phyloP scores from a whole-genome alignment of 805 yeast species.

The Lachancea lanzarotensis region DNA sequence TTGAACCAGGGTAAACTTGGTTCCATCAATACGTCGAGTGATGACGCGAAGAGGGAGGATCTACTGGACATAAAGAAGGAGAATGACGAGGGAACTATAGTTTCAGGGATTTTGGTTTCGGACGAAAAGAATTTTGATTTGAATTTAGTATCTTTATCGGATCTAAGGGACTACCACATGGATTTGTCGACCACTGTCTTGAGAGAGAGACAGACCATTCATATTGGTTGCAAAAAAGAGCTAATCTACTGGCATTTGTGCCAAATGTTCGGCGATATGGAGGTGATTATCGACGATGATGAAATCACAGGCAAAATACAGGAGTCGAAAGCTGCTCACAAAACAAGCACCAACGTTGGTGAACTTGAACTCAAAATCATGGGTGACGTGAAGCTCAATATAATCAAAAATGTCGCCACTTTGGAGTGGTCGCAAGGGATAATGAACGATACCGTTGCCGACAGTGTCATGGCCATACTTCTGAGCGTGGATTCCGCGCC shows the following conservation, averaged over 20 bases:
- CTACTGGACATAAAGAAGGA: constrained; percentile 34
- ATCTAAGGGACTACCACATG: constrained; percentile 75
- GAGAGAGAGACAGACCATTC: constrained; percentile 71
- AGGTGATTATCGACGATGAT: constrained; percentile 54
- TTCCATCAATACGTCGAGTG: too few relatives aligned
- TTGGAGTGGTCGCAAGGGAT: constrained; percentile 90
- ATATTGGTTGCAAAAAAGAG: constrained; percentile 73
- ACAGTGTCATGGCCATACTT: constrained; percentile 82
- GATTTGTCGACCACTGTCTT: constrained; percentile 80
- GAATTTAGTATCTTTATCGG: constrained; percentile 74
- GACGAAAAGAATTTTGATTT: constrained; percentile 73
- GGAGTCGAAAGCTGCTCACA: background rate
- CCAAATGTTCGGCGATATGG: constrained; percentile 90
- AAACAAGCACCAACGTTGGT: constrained; percentile 1
- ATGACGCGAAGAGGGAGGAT: background rate
- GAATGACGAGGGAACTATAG: constrained; percentile 30
- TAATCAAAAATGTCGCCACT: constrained; percentile 45
- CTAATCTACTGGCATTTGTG: constrained; percentile 82
- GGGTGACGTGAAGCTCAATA: constrained; percentile 52
- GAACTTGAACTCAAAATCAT: constrained; percentile 51
- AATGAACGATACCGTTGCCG: constrained; percentile 90
- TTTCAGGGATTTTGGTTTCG: constrained; percentile 85
- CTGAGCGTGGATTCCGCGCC: constrained; percentile 92
- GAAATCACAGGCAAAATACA: constrained; percentile 17
- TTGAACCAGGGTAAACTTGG: background rate